A percentile compares a stretch with the other conserved stretches of the same genome.
Evolutionary conservation across 208 protist genomes (phyloP).

Genomic region (Leishmania guyanensis): DNA sequence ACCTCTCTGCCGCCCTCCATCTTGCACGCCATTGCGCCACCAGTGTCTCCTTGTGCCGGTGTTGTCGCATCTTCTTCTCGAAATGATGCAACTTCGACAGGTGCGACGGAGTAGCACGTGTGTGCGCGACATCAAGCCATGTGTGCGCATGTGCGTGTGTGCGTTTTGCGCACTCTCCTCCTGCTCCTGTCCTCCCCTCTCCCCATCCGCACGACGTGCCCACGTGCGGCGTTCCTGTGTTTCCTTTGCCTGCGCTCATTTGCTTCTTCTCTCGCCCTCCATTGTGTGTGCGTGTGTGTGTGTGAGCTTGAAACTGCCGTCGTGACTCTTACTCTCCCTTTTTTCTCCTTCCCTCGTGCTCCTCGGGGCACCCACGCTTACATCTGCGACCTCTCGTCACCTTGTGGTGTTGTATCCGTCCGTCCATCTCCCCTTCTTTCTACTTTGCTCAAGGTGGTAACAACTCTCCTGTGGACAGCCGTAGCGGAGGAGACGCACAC

Average conservation of each 20-base stretch:
- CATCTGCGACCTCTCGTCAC: not conserved
- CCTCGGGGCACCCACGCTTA: not conserved
- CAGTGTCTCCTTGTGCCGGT: not conserved
- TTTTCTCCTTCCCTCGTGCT: not conserved
- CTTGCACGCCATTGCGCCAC: conserved; percentile 15
- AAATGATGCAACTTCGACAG: not conserved
- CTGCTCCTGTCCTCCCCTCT: not conserved
- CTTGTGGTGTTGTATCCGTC: not conserved
- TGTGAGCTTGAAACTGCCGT: not conserved
- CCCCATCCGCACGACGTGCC: not conserved
- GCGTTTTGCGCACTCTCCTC: not conserved
- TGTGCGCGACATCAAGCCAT: not conserved
- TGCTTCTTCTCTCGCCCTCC: not conserved
- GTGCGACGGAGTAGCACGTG: not conserved
- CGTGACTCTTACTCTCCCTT: not conserved
- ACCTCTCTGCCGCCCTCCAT: conserved; percentile 40
- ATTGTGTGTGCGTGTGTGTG: not conserved
- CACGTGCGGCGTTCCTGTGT: not conserved
- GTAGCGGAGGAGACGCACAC: not conserved
- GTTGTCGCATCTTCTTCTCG: not conserved
- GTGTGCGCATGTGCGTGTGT: not conserved
- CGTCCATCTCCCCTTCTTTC: not conserved
- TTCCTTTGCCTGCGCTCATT: not conserved
- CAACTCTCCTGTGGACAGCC: not conserved
- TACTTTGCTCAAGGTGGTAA: too few species aligned